Base-by-base conservation (phyloP, 345 rosid genomes). In the Luvunga scandens region DNA sequence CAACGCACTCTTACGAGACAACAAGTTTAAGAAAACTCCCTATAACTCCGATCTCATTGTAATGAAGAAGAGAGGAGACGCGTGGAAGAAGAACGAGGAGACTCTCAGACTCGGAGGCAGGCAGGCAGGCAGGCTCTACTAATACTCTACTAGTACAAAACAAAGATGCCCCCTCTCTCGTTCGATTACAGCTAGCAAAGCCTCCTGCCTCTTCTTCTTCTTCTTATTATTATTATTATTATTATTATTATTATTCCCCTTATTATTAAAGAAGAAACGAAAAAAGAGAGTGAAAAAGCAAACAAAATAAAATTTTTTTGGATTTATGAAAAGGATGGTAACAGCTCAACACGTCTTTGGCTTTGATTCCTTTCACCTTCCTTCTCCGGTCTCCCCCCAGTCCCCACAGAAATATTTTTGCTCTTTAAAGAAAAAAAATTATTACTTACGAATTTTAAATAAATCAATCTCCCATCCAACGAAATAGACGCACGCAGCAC, bases 261-360 rank as follows among this genome's bases (percentile, higher is more conserved):
- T 42, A 8, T 42, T 42, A 12, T 42, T 45, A 74, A 22, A 60
- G 57, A 45, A 33, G 38, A n/a, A 77, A 68, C 60, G 55, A 27
- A 73, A 8, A 69, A 24, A 73, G 65, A 72, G 63, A 55, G 69
- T 71, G 78, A 68, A 78, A 48, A n/a, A 59, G 22, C 21, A 36
- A 33, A 16, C 39, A 67, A 10, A 6, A 16, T 22, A 68, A 21
- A 21, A 27, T 4, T 0, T 5, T 36, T 53, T 19, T 28, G 22
- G 39, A 30, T 64, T 64, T 64, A 31, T 68, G 79, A 78, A 69
- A 72, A 63, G 78, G 72, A 81, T 79, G 89, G 73, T 65, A 85
- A 91, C 94, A 91, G 91, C 93, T 89, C 97, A 86, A 81, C 98
- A 89, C 90, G 93, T 88, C 86, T 79, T 79, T 82, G 78, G 60